These are phyloP conservation scores for Phytophthora tentaculata DNA, from an alignment of 352 stramenopile genomes.

Conservation along the genomic window DNA sequence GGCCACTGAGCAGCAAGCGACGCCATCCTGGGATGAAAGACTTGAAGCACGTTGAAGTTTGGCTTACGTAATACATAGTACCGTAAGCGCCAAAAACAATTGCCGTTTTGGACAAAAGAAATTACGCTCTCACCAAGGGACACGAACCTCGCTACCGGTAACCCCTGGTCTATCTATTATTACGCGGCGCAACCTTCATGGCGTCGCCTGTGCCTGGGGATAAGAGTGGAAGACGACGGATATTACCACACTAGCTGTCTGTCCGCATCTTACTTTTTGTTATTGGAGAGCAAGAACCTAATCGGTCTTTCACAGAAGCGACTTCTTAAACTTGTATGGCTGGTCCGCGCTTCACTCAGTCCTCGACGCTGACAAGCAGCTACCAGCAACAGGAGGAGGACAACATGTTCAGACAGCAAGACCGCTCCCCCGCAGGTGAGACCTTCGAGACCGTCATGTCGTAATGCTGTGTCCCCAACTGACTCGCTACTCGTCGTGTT, in stretches of 20 bases:
- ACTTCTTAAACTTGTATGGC: slow-evolving; percentile 26
- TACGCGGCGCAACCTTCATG: slow-evolving; percentile 13
- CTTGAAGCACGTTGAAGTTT: slow-evolving; percentile 20
- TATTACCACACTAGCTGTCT: not conserved
- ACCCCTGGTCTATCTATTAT: slow-evolving; percentile 23
- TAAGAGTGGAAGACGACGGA: slow-evolving; percentile 30
- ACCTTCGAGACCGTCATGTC: slow-evolving; percentile 14
- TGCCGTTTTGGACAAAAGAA: not conserved
- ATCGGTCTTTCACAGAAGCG: slow-evolving; percentile 2
- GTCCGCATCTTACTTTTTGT: slow-evolving; percentile 4
- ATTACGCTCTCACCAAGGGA: slow-evolving; percentile 9
- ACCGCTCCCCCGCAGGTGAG: slow-evolving; percentile 23
- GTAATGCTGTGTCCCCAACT: slow-evolving; percentile 15
- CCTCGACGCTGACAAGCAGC: slow-evolving; percentile 19
- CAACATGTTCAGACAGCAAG: slow-evolving; percentile 43
- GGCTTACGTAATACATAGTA: slow-evolving; percentile 7
- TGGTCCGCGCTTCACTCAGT: slow-evolving; percentile 25
- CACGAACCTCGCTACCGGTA: slow-evolving; percentile 4
- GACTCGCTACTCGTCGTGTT: slow-evolving; percentile 19
- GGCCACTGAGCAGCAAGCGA: slow-evolving; percentile 39
- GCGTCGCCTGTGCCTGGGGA: slow-evolving; percentile 8
- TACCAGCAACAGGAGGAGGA: slow-evolving; percentile 19
- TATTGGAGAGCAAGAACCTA: slow-evolving; percentile 5
- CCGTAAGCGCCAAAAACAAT: slow-evolving; percentile 1
- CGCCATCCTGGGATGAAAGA: slow-evolving; percentile 15